Base-by-base conservation (phyloP, 768 basidiomycete genomes). In the Agaricus blazei region DNA sequence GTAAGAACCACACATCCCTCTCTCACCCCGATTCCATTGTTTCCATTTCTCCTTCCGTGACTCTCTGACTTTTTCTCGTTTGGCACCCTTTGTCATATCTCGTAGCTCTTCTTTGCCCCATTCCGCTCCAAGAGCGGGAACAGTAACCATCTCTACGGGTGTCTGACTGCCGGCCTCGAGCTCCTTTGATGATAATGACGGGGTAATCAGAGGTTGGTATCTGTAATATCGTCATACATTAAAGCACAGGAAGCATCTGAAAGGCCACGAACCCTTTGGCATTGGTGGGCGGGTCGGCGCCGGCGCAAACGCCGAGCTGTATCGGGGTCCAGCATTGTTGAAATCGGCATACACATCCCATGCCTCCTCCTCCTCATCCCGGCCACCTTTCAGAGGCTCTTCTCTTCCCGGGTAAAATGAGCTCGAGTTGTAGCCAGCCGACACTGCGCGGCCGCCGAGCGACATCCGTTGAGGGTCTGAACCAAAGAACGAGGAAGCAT, bases 341-440 rank as follows among this genome's bases (percentile, higher is more conserved):
- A 93, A 93, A 70, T 93, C 91, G 23, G 91, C 88, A 65, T 84
- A 93, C 44, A 93, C 83, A 67, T 93, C 88, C 84, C 88, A 92
- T 34, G 75, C 73, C 26, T 64, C 74, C 57, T 79, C 80, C 61
- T 85, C 83, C 65, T 91, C 90, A 60, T 90, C 89, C 52, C 77
- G 71, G n/a, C 84, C 88, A 8, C 83, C 85, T 65, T 89, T 90
- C 59, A 91, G 68, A 4, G 90, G 90, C 64, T 90, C 90, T 61
- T 81, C 79, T 58, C 90, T 76, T 12, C 85, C 90, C 31, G 78
- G 75, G 56, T 79, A 80, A 56, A 85, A 81, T 0, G 87, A 88
- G 41, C 72, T 74, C 19, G 77, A 74, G 62, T 90, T 91, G 70
- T 92, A 92, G 1, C 90, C 90, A 3, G 87, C 88, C 24, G 80